Conservation (phyloP, 1,284 basidiomycete genomes). For the Ceratobasidium sp. region DNA sequence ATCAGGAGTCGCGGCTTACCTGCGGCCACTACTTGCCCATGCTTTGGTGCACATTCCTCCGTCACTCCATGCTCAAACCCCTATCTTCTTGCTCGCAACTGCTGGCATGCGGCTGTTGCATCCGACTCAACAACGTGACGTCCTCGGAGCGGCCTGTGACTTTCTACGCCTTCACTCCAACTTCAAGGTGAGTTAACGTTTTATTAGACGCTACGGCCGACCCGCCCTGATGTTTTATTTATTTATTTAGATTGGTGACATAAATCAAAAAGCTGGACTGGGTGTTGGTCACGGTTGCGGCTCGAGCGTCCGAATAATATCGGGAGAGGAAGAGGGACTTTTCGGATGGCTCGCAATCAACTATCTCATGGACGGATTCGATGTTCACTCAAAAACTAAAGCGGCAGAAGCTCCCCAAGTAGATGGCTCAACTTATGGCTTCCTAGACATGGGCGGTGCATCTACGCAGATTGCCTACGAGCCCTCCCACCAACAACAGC, state of each 20-base stretch:
- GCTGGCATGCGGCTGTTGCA: slow-evolving; percentile 95
- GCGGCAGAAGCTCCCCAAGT: slow-evolving; percentile 48
- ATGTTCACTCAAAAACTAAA: slow-evolving; percentile 51
- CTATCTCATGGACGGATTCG: slow-evolving; percentile 98
- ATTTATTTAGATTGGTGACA: slow-evolving; percentile 20
- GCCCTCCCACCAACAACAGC: slow-evolving; percentile 62
- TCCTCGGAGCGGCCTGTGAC: slow-evolving; percentile 81
- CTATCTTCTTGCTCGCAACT: slow-evolving; percentile 94
- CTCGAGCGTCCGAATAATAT: slow-evolving; percentile 92
- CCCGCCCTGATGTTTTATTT: slow-evolving; percentile 40
- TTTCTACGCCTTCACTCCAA: slow-evolving; percentile 79
- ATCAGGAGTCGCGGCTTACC: slow-evolving; percentile 76
- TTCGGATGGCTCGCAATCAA: slow-evolving; percentile 99
- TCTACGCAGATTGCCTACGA: slow-evolving; percentile 99
- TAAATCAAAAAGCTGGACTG: slow-evolving; percentile 52
- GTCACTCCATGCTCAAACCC: slow-evolving; percentile 82
- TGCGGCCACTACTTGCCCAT: slow-evolving; percentile 85
- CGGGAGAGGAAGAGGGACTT: slow-evolving; percentile 96
- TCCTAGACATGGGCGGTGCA: slow-evolving; percentile 99
- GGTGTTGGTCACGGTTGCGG: slow-evolving; percentile 75
- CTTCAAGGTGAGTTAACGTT: slow-evolving; percentile 70
- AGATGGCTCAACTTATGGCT: slow-evolving; percentile 88
- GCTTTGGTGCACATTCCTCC: slow-evolving; percentile 87
- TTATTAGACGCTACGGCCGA: not conserved
- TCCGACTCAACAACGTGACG: slow-evolving; percentile 71